Evolutionary conservation across 805 yeast species (phyloP).

Genomic region (Suhomyces sp.): DNA sequence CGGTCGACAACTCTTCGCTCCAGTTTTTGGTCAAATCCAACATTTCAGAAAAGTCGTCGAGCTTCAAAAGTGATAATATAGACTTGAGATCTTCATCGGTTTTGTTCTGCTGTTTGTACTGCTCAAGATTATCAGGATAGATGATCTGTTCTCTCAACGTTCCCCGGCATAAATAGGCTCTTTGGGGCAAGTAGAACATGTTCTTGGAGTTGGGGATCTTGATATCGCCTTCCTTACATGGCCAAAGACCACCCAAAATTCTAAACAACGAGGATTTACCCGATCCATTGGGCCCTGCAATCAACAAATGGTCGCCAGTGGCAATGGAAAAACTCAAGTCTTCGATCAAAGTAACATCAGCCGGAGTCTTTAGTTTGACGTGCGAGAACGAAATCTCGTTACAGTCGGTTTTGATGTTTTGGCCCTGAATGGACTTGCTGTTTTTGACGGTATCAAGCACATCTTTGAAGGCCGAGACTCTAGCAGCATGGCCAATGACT

Average conservation of each 20-base stretch:
- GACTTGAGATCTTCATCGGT: constrained; percentile 50
- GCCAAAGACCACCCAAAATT: constrained; percentile 92
- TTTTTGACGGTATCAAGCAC: constrained; percentile 45
- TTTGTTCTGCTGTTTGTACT: constrained; percentile 43
- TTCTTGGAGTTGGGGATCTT: constrained; percentile 62
- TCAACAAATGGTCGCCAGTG: constrained; percentile 79
- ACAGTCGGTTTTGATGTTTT: constrained; percentile 28
- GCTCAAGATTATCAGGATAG: constrained; percentile 73
- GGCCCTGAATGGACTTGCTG: constrained; percentile 8
- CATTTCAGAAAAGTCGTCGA: constrained; percentile 48
- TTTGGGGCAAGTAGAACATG: constrained; percentile 87
- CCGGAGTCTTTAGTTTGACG: constrained; percentile 84
- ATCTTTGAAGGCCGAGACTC: constrained; percentile 68
- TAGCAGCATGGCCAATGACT: constrained; percentile 74
- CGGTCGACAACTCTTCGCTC: constrained; percentile 84
- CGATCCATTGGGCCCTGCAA: constrained; percentile 95
- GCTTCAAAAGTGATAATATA: constrained; percentile 54
- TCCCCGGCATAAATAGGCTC: constrained; percentile 82
- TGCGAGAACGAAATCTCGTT: constrained; percentile 67
- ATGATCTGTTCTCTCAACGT: constrained; percentile 84
- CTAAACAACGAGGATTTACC: constrained; percentile 93
- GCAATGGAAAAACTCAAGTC: constrained; percentile 67
- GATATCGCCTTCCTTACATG: constrained; percentile 57
- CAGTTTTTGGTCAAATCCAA: constrained; percentile 67
- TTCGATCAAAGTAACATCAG: constrained; percentile 66